phyloP scores from a whole-genome alignment of 2,329 filamentous ascomycete species.

The Diplodia sapinea region DNA sequence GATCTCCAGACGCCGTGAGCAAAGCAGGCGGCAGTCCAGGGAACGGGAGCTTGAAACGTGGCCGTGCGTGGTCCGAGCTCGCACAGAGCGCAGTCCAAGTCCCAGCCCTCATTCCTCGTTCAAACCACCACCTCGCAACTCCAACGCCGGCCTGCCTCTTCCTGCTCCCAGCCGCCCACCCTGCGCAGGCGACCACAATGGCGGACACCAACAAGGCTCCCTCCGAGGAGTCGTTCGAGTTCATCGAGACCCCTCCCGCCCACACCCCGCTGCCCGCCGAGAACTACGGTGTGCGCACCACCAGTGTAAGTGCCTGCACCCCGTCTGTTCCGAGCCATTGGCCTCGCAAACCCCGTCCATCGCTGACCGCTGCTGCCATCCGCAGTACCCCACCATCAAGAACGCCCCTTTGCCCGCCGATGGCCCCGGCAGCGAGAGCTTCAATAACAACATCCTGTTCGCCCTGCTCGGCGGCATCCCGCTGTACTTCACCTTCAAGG shows the following conservation, averaged over 20 bases:
- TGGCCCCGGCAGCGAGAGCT: conserved; percentile 79
- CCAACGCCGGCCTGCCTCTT: conserved; percentile 2
- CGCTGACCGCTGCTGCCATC: conserved; percentile 38
- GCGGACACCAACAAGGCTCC: conserved; percentile 45
- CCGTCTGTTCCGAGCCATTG: conserved; percentile 42
- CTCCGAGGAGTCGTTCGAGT: conserved; percentile 67
- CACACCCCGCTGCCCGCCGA: conserved; percentile 57
- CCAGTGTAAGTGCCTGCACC: conserved; percentile 57
- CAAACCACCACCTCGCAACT: conserved; percentile 19
- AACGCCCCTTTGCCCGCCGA: conserved; percentile 95
- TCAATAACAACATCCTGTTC: conserved; percentile 82
- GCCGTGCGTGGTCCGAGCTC: conserved; percentile 27
- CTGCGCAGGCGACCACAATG: conserved; percentile 34
- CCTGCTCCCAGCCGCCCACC: conserved; percentile 30
- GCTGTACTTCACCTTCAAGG: conserved; percentile 79
- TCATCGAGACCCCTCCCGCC: conserved; percentile 67
- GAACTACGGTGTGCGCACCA: conserved; percentile 66
- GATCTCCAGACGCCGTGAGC: conserved; percentile 9
- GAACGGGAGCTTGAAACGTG: conserved; percentile 31
- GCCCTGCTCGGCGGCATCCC: conserved; percentile 73
- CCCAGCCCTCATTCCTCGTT: not conserved
- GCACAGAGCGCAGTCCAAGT: conserved; percentile 1
- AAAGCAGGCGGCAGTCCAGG: not conserved
- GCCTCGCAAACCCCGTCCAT: conserved; percentile 33
- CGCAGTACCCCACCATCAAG: conserved; percentile 83